Evolutionary conservation across 2,329 filamentous ascomycete species (phyloP).

Genomic region (Colletotrichum scovillei): DNA sequence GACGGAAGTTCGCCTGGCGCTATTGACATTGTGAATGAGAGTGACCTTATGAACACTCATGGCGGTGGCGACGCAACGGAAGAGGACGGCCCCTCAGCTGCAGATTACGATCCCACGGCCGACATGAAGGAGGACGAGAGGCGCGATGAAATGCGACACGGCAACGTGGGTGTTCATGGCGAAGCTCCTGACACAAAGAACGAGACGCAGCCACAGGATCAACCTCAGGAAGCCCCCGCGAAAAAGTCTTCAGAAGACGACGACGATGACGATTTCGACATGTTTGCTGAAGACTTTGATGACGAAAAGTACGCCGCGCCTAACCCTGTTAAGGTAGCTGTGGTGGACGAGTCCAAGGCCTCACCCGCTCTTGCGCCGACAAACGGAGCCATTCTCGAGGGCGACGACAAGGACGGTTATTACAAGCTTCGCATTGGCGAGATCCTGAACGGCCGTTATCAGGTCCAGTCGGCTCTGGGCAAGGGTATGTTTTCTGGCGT

Average conservation of each 20-base stretch:
- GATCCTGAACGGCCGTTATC: slow-evolving; percentile 88
- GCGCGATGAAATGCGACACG: slow-evolving; percentile 74
- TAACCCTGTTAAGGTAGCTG: slow-evolving; percentile 51
- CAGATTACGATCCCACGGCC: slow-evolving; percentile 88
- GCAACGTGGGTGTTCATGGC: slow-evolving; percentile 63
- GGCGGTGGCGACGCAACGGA: slow-evolving; percentile 53
- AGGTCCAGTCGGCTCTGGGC: slow-evolving; percentile 87
- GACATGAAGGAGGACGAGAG: slow-evolving; percentile 89
- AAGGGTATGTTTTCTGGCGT: slow-evolving; percentile 98
- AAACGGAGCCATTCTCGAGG: slow-evolving; percentile 85
- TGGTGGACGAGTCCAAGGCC: slow-evolving; percentile 59
- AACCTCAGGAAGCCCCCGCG: slow-evolving; percentile 43
- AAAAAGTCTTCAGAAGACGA: slow-evolving; percentile 55
- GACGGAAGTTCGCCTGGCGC: slow-evolving; percentile 67
- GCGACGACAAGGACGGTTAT: slow-evolving; percentile 94
- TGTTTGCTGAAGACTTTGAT: slow-evolving; percentile 88
- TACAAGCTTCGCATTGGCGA: slow-evolving; percentile 96
- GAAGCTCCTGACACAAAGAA: slow-evolving; percentile 45
- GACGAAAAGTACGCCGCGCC: slow-evolving; percentile 73
- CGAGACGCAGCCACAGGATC: slow-evolving; percentile 45
- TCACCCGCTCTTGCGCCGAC: slow-evolving; percentile 56
- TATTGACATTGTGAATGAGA: slow-evolving; percentile 74
- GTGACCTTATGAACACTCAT: slow-evolving; percentile 73
- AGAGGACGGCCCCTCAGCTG: slow-evolving; percentile 86
- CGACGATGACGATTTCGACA: slow-evolving; percentile 81